Evolutionary conservation across 2,329 filamentous ascomycete genomes (phyloP), one percentile per base, ranked within the genome.

Genomic region (Trichophaea hybrida): DNA sequence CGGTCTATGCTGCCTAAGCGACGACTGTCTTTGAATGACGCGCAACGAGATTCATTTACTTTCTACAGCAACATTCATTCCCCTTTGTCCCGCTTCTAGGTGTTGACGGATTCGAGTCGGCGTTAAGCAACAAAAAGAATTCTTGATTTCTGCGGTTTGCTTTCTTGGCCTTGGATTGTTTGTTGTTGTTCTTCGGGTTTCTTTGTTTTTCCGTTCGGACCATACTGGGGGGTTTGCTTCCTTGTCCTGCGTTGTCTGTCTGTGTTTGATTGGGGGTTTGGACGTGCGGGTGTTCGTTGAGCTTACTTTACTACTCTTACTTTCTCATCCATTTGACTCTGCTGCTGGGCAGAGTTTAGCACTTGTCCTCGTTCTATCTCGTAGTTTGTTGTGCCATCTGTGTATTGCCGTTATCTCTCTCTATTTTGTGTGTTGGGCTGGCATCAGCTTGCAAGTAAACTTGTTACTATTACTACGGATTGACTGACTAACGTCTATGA

Each of bases 1-100:
- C 69, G 52, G 69, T 70, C 35, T 72, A 71, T 59, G 67, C 71
- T 61, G 69, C 69, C 34, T 56, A 56, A 34, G 32, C 34, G 24
- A 43, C 35, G 10, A 43, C 35, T 32, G 5, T 32, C 12, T 37
- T 31, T 13, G 17, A 43, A 43, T 56, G 13, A 44, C 35, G n/a
- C n/a, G 10, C 35, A 54, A 54, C 51, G 31, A 35, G 51, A 35
- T 35, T 35, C 51, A 37, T 54, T 37, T 38, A 46, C n/a, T 44
- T 13, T 56, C 17, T 56, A 15, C 38, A 44, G 35, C 10, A 43
- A 44, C 10, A 43, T 46, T 31, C 31, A 44, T 31, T 12, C 53
- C 17, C 15, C 38, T 56, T 56, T 46, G 35, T 44, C 15, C 15
- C 24, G 38, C 12, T 15, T 33, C n/a, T 32, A 31, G 38, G 38